Conservation (phyloP, 2,329 filamentous ascomycete genomes). For the Arthrobotrys conoides region DNA sequence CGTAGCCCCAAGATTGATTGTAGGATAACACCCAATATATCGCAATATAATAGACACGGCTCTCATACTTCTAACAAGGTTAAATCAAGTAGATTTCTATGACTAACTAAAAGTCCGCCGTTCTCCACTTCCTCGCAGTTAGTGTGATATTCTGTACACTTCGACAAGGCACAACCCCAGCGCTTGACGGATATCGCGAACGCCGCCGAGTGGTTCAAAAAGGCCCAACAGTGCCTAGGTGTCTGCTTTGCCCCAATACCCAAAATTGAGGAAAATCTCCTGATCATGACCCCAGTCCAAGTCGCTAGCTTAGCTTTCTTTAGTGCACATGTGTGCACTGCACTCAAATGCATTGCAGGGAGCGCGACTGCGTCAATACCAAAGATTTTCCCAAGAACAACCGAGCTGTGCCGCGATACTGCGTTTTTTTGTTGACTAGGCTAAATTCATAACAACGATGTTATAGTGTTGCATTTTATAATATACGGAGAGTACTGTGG, state of each 20-base stretch:
- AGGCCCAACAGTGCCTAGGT: neutral
- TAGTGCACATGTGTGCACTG: neutral
- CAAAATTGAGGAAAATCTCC: too few species aligned
- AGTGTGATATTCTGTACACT: too few species aligned
- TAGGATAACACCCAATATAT: too few species aligned
- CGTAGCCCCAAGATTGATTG: too few species aligned
- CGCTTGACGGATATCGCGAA: slow-evolving; percentile 18
- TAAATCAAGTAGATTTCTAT: too few species aligned
- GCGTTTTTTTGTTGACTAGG: slow-evolving; percentile 1
- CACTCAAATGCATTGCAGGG: neutral
- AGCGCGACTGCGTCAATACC: slow-evolving; percentile 6
- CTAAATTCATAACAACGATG: slow-evolving; percentile 8
- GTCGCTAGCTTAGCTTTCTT: neutral
- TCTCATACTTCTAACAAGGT: too few species aligned
- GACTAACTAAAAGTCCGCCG: too few species aligned
- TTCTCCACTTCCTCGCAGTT: too few species aligned
- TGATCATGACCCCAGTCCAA: too few species aligned
- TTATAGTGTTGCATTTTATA: slow-evolving; percentile 15
- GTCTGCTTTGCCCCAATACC: too few species aligned
- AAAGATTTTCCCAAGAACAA: slow-evolving; percentile 16
- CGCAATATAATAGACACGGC: too few species aligned
- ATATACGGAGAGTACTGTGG: neutral
- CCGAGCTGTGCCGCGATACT: slow-evolving; percentile 21
- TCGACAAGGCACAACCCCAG: slow-evolving; percentile 7
- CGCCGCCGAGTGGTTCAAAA: slow-evolving; percentile 16